Evolutionary conservation across 1,139 yeast genomes (phyloP), one percentile per base, ranked within the genome.

Genomic region (Candida smagusa): DNA sequence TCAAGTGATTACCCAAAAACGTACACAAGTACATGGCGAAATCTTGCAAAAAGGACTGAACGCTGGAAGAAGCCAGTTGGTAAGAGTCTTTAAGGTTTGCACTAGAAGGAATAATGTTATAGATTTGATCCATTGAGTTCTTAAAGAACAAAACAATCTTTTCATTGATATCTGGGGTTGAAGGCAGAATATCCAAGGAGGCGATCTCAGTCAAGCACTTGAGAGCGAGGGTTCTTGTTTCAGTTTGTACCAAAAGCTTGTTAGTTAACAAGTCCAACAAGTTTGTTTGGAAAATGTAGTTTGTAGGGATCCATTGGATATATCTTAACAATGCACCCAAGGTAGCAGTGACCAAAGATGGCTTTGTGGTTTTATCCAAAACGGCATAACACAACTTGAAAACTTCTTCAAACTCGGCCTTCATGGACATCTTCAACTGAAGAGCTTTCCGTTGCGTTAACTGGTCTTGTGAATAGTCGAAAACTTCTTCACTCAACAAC

Each of bases 371-470:
- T 56, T 87, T 88, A 56, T 89, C 96, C 52, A 92, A 75, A 9
- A 92, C 94, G 64, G 90, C 96, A 58, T 80, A 88, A 65, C 98
- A 92, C 46, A 94, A 74, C 56, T 85, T 86, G 68, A 89, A 92
- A 52, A 92, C 90, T 56, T 87, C 95, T 49, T 90, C 88, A 54
- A 92, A 92, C 63, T 92, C 98, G 38, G 83, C 81, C 49, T 84
- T 77, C 88, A 92, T 84, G 50, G 89, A 85, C 36, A 76, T 72
- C 60, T 88, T 92, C 58, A 94, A 77, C 44, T 79, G 78, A 54
- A 81, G 79, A 8, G 95, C 88, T 63, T 92, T 92, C 7, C 96
- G 95, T 63, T 89, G 96, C 26, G 99, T 92, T 84, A 92, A 82
- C 59, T 88, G 96, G 49, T 90, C 97, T 35, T 90, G 88, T 30